Base-by-base conservation (phyloP, 1,284 basidiomycete species). In the Gomphus bonarii region DNA sequence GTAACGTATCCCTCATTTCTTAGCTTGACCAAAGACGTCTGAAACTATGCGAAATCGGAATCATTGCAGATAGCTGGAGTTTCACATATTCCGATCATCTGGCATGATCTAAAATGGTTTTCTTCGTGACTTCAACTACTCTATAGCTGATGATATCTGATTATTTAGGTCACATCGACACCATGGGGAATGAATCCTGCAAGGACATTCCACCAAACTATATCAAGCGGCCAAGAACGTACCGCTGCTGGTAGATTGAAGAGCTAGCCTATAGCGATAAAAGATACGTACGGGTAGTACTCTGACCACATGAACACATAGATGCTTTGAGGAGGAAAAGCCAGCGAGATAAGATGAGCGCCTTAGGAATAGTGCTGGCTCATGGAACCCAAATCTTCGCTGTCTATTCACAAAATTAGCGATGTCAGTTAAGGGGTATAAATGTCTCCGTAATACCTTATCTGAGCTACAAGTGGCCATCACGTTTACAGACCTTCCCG, bases 401-500 rank as follows among this genome's bases (percentile, higher is more conserved):
- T 3, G 54, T 56, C 54, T 56, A 35, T 8, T 35, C 5, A 35
- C 1, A 6, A 35, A n/a, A 38, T 52, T 16, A 52, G 50, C 50
- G 4, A 48, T 36, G 18, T 22, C 14, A 48, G 1, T 14, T 33
- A 3, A 22, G 18, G 12, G 7, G 36, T 46, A 50, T 11, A 16
- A 36, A 11, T 25, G 59, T 54, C 63, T 61, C 62, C 20, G 74
- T 69, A 65, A 72, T 16, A 70, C 72, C 70, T 89, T 84, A 68
- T 92, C 89, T 22, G 89, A 84, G 50, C 84, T 85, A 5, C 86
- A 90, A 9, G 88, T 88, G 35, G 90, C 89, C 25, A 25, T 25
- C 25, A 92, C 88, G 65, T 91, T 91, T 58, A 90, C 79, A 58
- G 82, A 65, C 68, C 84, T 80, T 53, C 78, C 78, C 33, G 65